Percentiles rank a stretch among this genome's conserved stretches.
phyloP scores from a whole-genome alignment of 169 alveolate genomes.

The Eimeria zaria region DNA sequence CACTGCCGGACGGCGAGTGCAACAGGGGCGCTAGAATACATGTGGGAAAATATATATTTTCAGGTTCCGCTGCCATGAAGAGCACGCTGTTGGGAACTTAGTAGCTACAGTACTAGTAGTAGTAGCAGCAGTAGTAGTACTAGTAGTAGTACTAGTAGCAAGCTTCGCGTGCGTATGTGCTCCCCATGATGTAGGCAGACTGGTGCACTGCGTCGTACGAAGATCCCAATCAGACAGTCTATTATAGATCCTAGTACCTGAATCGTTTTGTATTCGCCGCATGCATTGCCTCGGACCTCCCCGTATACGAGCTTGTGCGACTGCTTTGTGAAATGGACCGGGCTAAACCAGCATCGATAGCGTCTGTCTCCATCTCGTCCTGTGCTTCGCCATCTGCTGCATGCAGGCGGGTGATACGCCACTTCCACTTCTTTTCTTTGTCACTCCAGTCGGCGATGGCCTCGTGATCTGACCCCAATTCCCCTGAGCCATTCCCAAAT shows the following conservation, averaged over 20 bases:
- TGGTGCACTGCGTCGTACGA: background rate
- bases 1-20: background rate
- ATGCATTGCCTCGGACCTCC: slow-evolving; percentile 78
- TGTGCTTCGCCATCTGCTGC: slow-evolving; percentile 2
- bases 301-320: slow-evolving; percentile 73
- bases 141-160: too few species aligned
- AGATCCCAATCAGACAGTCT: background rate
- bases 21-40: background rate
- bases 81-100: background rate
- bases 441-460: slow-evolving; percentile 61
- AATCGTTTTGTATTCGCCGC: slow-evolving; percentile 72
- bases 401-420: slow-evolving; percentile 53
- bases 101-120: background rate
- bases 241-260: slow-evolving; percentile 5
- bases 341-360: slow-evolving; percentile 7
- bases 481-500: background rate
- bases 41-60: background rate
- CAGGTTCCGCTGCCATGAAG: background rate
- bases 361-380: slow-evolving; percentile 40
- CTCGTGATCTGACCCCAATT: slow-evolving; percentile 49
- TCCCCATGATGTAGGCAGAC: background rate
- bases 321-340: slow-evolving; percentile 74
- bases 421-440: slow-evolving; percentile 14
- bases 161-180: background rate
- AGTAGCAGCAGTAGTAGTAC: too few species aligned